Base-by-base conservation (phyloP, 2,329 filamentous ascomycete species). In the Lachnellula suecica region DNA sequence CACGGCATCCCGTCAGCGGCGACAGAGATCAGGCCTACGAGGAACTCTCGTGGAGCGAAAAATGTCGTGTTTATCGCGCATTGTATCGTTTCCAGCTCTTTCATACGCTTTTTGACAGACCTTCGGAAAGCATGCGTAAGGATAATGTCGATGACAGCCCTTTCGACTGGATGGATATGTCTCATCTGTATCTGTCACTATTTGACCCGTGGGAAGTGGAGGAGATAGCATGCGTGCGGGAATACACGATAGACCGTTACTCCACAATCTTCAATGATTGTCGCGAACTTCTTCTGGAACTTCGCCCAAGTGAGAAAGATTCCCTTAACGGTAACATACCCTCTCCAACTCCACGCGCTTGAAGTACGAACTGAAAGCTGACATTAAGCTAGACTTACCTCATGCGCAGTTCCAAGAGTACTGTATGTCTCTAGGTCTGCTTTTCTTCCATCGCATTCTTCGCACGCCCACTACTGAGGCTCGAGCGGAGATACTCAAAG, bases 191-290 rank as follows among this genome's bases (percentile, higher is more conserved):
- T 34, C 45, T 52, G 29, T 46, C 49, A 4, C 15, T 46, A 13
- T 56, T 52, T 40, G 37, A 46, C 23, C 5, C 8, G 9, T 52
- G 45, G 53, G 53, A 56, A 25, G 44, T 56, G 6, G 49, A 56
- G 35, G 49, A 56, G 31, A 19, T 56, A 15, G 31, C 31, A 19
- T 51, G 52, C 23, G 27, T 54, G 11, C 48, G 25, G 19, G 52
- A 54, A 40, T 54, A 48, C 19, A 45, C 49, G 9, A 44, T 44
- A 1, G 37, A 40, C n/a, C 15, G 29, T 15, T 29, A 54, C 42
- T 13, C 17, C 10, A 24, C 20, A 19, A 24, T 51, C 20, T 11
- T 51, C 24, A 20, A 23, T 24, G 22, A 48, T 11, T 31, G 29
- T 31, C 29, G n/a, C n/a, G n/a, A 17, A 37, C 20, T 35, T 42